Evolutionary conservation across 352 stramenopile species (phyloP).

Genomic region (Phytophthora colocasiae): DNA sequence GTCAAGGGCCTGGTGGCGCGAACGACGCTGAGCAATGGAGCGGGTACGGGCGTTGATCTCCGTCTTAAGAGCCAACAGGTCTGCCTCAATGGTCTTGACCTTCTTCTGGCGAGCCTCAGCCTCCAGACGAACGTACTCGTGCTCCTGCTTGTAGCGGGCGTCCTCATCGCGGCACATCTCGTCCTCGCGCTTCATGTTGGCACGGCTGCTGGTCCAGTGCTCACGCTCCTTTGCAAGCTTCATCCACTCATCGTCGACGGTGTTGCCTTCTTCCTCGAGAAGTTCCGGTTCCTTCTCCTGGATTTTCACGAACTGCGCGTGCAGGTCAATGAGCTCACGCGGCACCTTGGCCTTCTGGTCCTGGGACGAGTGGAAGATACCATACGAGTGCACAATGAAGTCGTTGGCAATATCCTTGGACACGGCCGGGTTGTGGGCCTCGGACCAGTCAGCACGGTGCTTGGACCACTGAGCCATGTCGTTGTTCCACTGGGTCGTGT

Average conservation of each 20-base stretch:
- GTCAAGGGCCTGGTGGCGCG: constrained; percentile 77
- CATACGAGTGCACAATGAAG: constrained; percentile 89
- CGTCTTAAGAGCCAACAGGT: constrained; percentile 79
- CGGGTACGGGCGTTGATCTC: constrained; percentile 77
- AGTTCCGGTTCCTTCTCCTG: constrained; percentile 82
- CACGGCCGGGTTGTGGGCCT: constrained; percentile 88
- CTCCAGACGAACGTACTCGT: constrained; percentile 83
- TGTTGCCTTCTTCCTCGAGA: constrained; percentile 84
- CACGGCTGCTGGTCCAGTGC: constrained; percentile 88
- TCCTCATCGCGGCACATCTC: constrained; percentile 90
- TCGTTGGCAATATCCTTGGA: constrained; percentile 90
- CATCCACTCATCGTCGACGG: constrained; percentile 89
- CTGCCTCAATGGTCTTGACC: constrained; percentile 81
- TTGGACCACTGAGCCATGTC: constrained; percentile 90
- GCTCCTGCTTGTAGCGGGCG: constrained; percentile 84
- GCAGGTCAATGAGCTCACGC: constrained; percentile 75
- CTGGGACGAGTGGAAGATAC: constrained; percentile 72
- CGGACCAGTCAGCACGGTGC: constrained; percentile 87
- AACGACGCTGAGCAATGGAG: constrained; percentile 77
- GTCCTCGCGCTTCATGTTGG: constrained; percentile 91
- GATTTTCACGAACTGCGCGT: constrained; percentile 84
- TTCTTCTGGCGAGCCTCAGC: constrained; percentile 84
- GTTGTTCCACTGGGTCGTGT: constrained; percentile 90
- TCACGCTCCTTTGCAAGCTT: constrained; percentile 90
- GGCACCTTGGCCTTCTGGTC: constrained; percentile 67